These are phyloP conservation scores for Lactifluus hygrophoroides DNA, from an alignment of 768 basidiomycete genomes.

Conservation along the genomic window DNA sequence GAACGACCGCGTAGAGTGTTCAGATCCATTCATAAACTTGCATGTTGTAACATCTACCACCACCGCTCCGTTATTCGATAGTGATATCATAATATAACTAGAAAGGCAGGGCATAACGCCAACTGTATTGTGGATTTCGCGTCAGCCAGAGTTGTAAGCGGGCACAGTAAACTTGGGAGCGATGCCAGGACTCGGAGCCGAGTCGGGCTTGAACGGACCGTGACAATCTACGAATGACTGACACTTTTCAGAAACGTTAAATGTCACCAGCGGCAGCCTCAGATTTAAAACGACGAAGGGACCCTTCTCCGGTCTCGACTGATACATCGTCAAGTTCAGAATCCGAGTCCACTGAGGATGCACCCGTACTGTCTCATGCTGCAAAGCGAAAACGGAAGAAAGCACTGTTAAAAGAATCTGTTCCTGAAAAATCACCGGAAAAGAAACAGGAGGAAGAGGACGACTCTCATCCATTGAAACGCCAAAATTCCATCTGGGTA, in stretches of 20 bases:
- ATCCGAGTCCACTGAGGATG: conserved; percentile 27
- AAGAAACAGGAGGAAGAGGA: conserved; percentile 31
- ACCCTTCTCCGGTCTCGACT: conserved; percentile 4
- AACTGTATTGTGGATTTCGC: too few species aligned
- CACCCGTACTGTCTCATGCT: conserved; percentile 63
- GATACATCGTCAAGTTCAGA: conserved; percentile 20
- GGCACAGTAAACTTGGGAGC: too few species aligned
- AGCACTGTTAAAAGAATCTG: conserved; percentile 27
- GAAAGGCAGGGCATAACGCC: too few species aligned
- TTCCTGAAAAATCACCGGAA: conserved; percentile 23
- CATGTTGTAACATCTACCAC: not conserved
- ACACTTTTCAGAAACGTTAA: not conserved
- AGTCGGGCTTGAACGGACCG: conserved; percentile 2
- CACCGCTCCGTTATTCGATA: not conserved
- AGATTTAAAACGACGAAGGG: not conserved
- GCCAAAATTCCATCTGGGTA: conserved; percentile 90
- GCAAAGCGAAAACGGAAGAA: conserved; percentile 59
- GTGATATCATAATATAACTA: too few species aligned
- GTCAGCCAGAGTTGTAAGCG: too few species aligned
- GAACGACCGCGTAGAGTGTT: not conserved
- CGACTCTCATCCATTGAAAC: conserved; percentile 32
- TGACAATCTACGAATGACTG: too few species aligned
- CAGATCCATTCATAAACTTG: not conserved
- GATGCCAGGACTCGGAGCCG: too few species aligned
- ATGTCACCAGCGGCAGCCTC: not conserved